Conservation (phyloP, 805 yeast genomes). For the Teunomyces tritomae region DNA sequence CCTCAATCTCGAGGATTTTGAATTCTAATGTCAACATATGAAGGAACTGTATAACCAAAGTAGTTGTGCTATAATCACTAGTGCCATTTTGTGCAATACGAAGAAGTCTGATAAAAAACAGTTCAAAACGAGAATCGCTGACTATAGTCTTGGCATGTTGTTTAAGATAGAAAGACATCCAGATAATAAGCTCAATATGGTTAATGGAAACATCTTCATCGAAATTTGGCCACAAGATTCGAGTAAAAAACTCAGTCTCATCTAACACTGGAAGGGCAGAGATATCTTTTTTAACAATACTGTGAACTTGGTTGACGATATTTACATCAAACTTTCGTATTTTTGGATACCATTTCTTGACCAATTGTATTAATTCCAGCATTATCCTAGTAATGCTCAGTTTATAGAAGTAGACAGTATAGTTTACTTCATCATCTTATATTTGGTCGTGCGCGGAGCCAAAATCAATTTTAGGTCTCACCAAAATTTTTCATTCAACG, state of each 20-base stretch:
- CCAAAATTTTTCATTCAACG: constrained; percentile 2
- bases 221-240: constrained; percentile 42
- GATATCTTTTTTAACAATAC: constrained; percentile 1
- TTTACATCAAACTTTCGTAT: constrained; percentile 14
- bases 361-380: constrained; percentile 3
- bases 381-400: neutral
- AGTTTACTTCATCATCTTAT: neutral
- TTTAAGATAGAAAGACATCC: neutral
- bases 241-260: constrained; percentile 20
- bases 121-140: constrained; percentile 21
- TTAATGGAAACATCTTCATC: constrained; percentile 37
- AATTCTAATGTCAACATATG: neutral
- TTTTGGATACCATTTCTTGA: constrained; percentile 19
- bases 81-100: constrained; percentile 13
- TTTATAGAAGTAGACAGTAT: neutral
- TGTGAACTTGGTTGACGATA: constrained; percentile 17
- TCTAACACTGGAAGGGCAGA: constrained; percentile 6
- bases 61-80: neutral
- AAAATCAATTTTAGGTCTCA: neutral
- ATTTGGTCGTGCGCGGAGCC: constrained; percentile 8
- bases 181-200: constrained; percentile 37
- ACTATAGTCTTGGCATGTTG: constrained; percentile 6
- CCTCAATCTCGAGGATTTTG: neutral
- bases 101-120: constrained; percentile 27
- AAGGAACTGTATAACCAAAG: neutral